Percentiles rank a stretch among this genome's conserved stretches.
Conservation (phyloP, 352 stramenopile genomes). For the Globisporangium barbulae region DNA sequence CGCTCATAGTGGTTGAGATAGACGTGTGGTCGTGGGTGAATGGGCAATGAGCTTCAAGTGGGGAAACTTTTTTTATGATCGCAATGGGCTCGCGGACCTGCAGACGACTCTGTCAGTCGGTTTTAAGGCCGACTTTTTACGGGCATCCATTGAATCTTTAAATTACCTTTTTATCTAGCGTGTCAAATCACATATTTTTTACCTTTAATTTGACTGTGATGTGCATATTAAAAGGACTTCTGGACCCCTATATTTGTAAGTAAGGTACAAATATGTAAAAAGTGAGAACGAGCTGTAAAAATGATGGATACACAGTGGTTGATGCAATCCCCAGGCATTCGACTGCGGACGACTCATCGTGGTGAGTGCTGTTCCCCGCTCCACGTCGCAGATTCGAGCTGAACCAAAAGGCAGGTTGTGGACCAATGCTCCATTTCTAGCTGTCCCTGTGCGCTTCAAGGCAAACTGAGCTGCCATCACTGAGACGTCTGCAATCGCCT, state of each 20-base stretch:
- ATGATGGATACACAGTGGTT: background rate
- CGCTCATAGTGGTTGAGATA: conserved; percentile 32
- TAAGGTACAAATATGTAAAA: background rate
- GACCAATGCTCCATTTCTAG: no score
- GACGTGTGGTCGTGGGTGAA: background rate
- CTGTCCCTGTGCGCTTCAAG: no score
- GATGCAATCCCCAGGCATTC: conserved; percentile 1
- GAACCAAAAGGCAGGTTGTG: no score
- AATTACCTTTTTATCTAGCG: background rate
- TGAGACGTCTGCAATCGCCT: no score
- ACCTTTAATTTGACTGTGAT: no score
- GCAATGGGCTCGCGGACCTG: no score
- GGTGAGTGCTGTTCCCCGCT: background rate
- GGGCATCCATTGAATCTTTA: background rate
- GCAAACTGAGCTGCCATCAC: no score
- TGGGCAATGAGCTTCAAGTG: conserved; percentile 11
- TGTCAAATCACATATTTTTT: background rate
- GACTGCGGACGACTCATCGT: background rate
- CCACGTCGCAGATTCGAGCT: no score
- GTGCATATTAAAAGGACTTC: background rate
- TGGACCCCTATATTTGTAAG: background rate
- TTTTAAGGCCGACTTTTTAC: conserved; percentile 11
- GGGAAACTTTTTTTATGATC: conserved; percentile 1
- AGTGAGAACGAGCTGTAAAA: background rate
- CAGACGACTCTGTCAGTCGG: background rate